Base-by-base conservation (phyloP, 768 basidiomycete species). In the Hygrocybe punicea region DNA sequence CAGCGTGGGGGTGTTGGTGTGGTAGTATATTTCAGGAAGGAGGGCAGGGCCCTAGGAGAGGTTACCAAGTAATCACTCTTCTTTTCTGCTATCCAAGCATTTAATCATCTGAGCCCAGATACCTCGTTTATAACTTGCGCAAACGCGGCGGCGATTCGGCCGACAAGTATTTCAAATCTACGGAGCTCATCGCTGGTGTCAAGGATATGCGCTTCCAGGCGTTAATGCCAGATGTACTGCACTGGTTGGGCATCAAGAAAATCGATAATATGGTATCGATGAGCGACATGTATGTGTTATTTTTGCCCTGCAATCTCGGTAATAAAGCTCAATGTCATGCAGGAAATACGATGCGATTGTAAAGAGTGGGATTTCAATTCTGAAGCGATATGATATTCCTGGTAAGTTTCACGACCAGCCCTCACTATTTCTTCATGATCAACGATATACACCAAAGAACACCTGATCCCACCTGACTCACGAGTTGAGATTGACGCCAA, bases 311-410 rank as follows among this genome's bases (percentile, higher is more conserved):
- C 2, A 7, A 6, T 5, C 19, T 23, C 11, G 9, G 11, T 16
- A 19, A 10, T 19, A n/a, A 13, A 36, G 7, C 23, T 14, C 4
- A 19, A 56, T 16, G 40, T 36, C 45, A 10, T 37, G 60, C 67
- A 85, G 88, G 85, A 96, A 98, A 84, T 94, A 97, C 74, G 84
- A 97, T 60, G 93, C 95, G 8, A 95, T 98, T 48, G 89, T 95
- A 55, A 80, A 86, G 64, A 87, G 86, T 9, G 95, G 95, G 1
- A 96, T 97, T 58, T 82, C 84, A 2, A 93, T 98, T 57, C 47
- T 79, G 64, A 81, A 80, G 54, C 79, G 93, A 54, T 97, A 95
- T 67, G 95, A 97, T 72, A 79, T 97, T 25, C 95, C 93, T 13
- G 86, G 84, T 84, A 60, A 10, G 82, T 69, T 6, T 21, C 37